These are phyloP conservation scores for Diaporthe batatas DNA, from an alignment of 2,329 filamentous ascomycete genomes.

Conservation along the genomic window DNA sequence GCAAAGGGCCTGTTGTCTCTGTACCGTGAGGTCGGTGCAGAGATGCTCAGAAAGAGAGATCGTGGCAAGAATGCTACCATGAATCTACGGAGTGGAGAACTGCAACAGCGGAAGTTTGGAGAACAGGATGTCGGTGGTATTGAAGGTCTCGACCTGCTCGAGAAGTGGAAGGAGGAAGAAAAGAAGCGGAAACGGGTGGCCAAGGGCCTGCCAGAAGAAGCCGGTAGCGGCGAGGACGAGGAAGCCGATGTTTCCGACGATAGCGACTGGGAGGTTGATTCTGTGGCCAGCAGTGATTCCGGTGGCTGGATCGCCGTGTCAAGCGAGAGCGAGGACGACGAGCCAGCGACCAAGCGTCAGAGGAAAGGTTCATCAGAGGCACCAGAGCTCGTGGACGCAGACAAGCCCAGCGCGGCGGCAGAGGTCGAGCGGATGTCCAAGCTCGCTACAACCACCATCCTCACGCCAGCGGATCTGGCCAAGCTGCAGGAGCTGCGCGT, in stretches of 20 bases:
- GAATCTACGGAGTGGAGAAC: conserved; percentile 78
- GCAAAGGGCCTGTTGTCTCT: conserved; percentile 91
- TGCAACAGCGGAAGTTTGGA: conserved; percentile 83
- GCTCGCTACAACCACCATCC: conserved; percentile 91
- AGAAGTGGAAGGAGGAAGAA: conserved; percentile 94
- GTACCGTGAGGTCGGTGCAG: conserved; percentile 91
- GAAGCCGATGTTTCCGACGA: conserved; percentile 74
- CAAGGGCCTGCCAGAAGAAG: conserved; percentile 74
- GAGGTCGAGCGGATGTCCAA: conserved; percentile 71
- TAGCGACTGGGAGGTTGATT: conserved; percentile 73
- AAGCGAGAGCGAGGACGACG: conserved; percentile 84
- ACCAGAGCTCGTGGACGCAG: conserved; percentile 50
- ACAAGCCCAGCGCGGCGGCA: conserved; percentile 60
- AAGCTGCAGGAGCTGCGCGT: conserved; percentile 91
- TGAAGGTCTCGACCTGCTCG: conserved; percentile 91
- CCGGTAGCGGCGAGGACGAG: conserved; percentile 72
- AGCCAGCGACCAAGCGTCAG: conserved; percentile 74
- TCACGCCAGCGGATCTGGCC: conserved; percentile 95
- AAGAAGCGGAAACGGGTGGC: conserved; percentile 79
- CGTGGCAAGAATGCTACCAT: conserved; percentile 93
- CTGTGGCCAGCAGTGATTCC: conserved; percentile 75
- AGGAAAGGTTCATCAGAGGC: conserved; percentile 56
- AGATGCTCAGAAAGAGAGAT: conserved; percentile 89
- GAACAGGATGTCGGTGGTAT: conserved; percentile 86
- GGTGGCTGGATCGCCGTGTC: conserved; percentile 92